Conservation (phyloP, 208 protist species). For the Acanthamoeba castellanii region DNA sequence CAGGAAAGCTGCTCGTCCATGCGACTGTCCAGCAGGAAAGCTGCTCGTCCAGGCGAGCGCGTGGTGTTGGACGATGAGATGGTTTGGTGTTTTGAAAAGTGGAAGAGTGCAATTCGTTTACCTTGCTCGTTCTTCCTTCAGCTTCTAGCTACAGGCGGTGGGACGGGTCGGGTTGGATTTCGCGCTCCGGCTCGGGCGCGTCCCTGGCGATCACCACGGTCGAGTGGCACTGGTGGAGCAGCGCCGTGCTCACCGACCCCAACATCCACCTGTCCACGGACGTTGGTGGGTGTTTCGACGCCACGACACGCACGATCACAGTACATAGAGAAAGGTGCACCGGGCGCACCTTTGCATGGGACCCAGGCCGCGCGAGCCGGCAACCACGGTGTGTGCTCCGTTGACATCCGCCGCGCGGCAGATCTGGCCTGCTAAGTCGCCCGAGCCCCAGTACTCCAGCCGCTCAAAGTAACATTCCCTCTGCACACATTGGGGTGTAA, state of each 20-base stretch:
- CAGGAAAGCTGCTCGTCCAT: too few species aligned
- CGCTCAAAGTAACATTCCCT: background rate
- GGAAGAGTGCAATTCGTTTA: too few species aligned
- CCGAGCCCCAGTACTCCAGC: constrained; percentile 10
- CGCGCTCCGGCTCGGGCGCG: background rate
- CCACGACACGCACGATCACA: background rate
- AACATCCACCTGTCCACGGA: background rate
- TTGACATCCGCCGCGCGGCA: background rate
- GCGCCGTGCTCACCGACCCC: constrained; percentile 10
- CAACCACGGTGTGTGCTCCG: background rate
- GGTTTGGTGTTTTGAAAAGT: too few species aligned
- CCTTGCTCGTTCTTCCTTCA: too few species aligned
- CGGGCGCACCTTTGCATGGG: background rate
- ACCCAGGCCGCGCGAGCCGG: background rate
- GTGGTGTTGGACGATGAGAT: too few species aligned
- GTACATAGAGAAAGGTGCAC: background rate
- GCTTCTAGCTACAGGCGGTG: too few species aligned
- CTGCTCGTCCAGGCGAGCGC: too few species aligned
- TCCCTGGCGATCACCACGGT: background rate
- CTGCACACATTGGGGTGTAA: background rate
- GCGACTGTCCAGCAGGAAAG: too few species aligned
- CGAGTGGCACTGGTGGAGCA: constrained; percentile 19
- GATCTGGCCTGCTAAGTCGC: background rate
- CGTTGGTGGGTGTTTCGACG: background rate
- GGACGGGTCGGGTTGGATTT: too few species aligned